phyloP scores from a whole-genome alignment of 2,329 filamentous ascomycete species.

The Colletotrichum zoysiae region DNA sequence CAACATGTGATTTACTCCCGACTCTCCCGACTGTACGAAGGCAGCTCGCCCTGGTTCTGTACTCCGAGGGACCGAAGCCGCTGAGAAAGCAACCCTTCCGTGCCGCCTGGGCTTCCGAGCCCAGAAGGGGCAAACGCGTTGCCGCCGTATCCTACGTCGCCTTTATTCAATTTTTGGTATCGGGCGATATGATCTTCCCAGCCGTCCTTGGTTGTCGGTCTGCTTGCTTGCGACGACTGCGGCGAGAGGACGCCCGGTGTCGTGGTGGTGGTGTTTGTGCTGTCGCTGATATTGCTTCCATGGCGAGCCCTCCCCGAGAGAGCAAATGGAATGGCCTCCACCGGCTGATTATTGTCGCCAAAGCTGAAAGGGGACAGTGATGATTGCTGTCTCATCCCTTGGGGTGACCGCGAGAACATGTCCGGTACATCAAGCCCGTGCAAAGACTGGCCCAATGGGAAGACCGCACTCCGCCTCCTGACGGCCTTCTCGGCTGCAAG shows the following conservation, averaged over 20 bases:
- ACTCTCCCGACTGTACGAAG: neutral
- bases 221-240: slow-evolving; percentile 47
- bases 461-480: slow-evolving; percentile 68
- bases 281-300: slow-evolving; percentile 50
- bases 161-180: slow-evolving; percentile 78
- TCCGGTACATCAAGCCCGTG: slow-evolving; percentile 54
- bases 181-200: slow-evolving; percentile 48
- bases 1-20: slow-evolving; percentile 11
- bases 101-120: slow-evolving; percentile 56
- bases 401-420: slow-evolving; percentile 42
- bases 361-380: slow-evolving; percentile 47
- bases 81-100: slow-evolving; percentile 78
- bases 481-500: slow-evolving; percentile 71
- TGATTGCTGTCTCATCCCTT: slow-evolving; percentile 41
- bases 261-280: slow-evolving; percentile 43
- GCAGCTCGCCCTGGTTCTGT: slow-evolving; percentile 44
- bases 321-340: slow-evolving; percentile 66
- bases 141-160: slow-evolving; percentile 73
- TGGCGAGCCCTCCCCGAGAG: slow-evolving; percentile 50
- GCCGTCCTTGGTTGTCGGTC: slow-evolving; percentile 53
- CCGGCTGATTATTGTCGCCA: slow-evolving; percentile 51
- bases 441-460: slow-evolving; percentile 51
- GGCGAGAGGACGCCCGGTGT: slow-evolving; percentile 45
- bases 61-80: slow-evolving; percentile 74
- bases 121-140: slow-evolving; percentile 60